phyloP scores from a whole-genome alignment of 192 early-diverging fungal species.

The Backusella tuberculispora region DNA sequence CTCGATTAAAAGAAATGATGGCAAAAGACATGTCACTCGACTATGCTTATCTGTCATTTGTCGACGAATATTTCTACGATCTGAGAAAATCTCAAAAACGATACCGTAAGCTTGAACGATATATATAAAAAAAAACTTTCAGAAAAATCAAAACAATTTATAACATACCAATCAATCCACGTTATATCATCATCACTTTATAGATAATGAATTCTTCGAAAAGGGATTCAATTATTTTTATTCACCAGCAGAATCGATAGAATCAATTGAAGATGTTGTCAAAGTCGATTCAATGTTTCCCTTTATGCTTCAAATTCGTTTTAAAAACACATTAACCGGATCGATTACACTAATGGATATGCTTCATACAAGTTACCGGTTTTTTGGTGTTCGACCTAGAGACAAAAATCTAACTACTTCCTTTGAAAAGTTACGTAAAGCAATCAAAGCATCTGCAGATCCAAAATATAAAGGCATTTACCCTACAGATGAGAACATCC shows the following conservation, averaged over 20 bases:
- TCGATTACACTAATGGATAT: background rate
- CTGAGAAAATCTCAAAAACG: background rate
- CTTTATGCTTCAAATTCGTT: background rate
- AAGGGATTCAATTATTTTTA: background rate
- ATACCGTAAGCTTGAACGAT: background rate
- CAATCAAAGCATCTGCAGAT: background rate
- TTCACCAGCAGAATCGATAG: background rate
- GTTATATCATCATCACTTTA: background rate
- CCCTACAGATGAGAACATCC: background rate
- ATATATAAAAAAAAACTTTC: background rate
- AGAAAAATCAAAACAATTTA: too few relatives aligned
- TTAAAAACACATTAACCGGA: background rate
- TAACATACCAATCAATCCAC: too few relatives aligned
- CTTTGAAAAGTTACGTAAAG: background rate
- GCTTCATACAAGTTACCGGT: background rate
- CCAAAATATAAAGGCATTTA: background rate
- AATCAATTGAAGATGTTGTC: background rate
- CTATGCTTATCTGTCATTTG: background rate
- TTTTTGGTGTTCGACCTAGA: too few relatives aligned
- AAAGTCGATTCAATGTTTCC: background rate
- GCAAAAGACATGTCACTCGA: background rate
- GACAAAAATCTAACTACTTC: background rate
- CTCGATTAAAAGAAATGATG: background rate
- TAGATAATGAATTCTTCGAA: background rate
- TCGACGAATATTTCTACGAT: background rate